phyloP scores from a whole-genome alignment of 768 basidiomycete species.

The Lanmaoa pseudosensibilis region DNA sequence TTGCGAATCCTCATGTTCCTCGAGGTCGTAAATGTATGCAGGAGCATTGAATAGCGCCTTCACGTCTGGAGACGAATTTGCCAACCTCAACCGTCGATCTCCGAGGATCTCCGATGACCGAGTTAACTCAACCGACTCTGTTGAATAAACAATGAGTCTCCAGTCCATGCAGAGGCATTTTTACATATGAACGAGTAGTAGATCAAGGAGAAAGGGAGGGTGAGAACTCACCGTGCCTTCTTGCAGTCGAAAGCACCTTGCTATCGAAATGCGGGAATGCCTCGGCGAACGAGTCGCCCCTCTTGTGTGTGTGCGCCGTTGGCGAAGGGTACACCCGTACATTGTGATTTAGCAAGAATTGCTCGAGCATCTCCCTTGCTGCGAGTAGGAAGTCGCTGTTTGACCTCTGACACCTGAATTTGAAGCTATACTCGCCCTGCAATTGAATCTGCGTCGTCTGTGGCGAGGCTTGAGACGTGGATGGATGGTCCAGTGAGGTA shows the following conservation, averaged over 20 bases:
- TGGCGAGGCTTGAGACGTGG: conserved; percentile 20
- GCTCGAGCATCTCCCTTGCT: conserved; percentile 89
- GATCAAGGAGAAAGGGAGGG: background rate
- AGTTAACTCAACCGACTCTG: conserved; percentile 77
- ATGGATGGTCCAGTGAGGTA: conserved; percentile 50
- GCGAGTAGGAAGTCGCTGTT: conserved; percentile 92
- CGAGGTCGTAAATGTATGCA: conserved; percentile 77
- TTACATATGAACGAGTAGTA: conserved; percentile 33
- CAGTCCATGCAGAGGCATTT: background rate
- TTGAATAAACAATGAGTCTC: conserved; percentile 8
- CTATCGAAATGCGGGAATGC: conserved; percentile 97
- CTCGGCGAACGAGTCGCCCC: conserved; percentile 91
- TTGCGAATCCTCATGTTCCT: conserved; percentile 67
- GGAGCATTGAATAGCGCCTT: conserved; percentile 92
- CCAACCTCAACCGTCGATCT: conserved; percentile 74
- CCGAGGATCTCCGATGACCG: conserved; percentile 62
- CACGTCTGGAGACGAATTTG: conserved; percentile 91
- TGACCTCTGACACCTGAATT: conserved; percentile 92
- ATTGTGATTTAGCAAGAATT: conserved; percentile 82
- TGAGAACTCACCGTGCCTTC: conserved; percentile 55
- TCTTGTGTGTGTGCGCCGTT: conserved; percentile 76
- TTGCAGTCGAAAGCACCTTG: conserved; percentile 82
- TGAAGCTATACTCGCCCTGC: conserved; percentile 80
- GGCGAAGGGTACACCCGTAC: conserved; percentile 80
- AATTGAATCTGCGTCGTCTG: conserved; percentile 21